These are phyloP conservation scores for Ceratocystis lukuohia DNA, from an alignment of 2,329 filamentous ascomycete species.

Conservation along the genomic window DNA sequence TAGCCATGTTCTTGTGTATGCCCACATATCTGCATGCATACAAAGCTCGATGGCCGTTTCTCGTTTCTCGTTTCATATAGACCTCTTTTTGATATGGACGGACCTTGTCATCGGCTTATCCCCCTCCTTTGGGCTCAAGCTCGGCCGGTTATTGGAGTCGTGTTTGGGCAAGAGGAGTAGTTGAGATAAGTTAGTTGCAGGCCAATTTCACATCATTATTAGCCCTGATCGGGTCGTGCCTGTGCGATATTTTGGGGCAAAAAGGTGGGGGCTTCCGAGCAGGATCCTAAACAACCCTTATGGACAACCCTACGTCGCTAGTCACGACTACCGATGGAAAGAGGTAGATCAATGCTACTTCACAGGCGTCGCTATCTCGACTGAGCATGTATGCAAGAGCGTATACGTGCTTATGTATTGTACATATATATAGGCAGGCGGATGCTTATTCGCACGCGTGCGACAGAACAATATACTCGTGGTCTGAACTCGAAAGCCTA, in stretches of 20 bases:
- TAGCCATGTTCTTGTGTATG: background rate
- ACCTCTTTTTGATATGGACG: background rate
- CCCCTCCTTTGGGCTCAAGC: background rate
- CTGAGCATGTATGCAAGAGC: background rate
- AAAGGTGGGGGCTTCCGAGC: background rate
- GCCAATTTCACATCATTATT: background rate
- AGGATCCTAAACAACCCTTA: background rate
- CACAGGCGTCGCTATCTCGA: background rate
- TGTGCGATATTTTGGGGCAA: background rate
- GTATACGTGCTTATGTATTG: background rate
- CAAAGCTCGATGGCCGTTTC: background rate
- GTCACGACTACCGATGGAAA: background rate
- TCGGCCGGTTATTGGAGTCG: background rate
- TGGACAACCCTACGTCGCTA: background rate
- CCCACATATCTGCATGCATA: background rate
- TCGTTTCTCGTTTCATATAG: background rate
- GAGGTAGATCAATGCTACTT: background rate
- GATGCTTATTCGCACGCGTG: background rate
- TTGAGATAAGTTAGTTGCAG: background rate
- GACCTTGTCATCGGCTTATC: background rate
- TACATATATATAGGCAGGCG: background rate
- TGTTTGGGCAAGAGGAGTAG: too few species aligned
- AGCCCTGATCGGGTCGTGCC: background rate
- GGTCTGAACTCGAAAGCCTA: background rate
- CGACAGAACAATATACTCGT: background rate